Conservation (phyloP, 352 stramenopile species). For the Globisporangium cylindrosporum region DNA sequence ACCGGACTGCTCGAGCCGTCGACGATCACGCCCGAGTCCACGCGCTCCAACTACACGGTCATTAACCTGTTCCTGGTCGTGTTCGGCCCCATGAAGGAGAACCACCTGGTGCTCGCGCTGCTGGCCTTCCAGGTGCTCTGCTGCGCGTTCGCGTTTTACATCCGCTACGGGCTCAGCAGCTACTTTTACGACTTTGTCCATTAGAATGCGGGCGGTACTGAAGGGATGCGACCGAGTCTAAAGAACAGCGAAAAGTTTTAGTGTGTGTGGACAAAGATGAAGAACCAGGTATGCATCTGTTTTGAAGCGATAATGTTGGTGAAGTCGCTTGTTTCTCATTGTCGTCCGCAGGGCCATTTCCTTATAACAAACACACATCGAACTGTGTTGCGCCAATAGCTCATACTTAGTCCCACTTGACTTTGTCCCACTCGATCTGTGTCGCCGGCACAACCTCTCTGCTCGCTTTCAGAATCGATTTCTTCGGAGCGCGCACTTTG, state of each 20-base stretch:
- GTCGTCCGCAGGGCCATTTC: not conserved
- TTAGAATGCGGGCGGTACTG: constrained; percentile 28
- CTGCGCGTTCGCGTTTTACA: constrained; percentile 75
- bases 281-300: too few species aligned
- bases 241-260: not conserved
- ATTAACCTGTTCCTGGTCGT: constrained; percentile 87
- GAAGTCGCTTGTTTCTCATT: too few species aligned
- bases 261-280: not conserved
- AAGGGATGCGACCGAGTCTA: not conserved
- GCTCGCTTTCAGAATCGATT: constrained; percentile 51
- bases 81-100: constrained; percentile 82
- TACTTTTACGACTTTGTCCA: constrained; percentile 89
- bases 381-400: not conserved
- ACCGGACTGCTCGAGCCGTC: constrained; percentile 92
- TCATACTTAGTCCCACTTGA: not conserved
- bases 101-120: constrained; percentile 58
- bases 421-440: constrained; percentile 28
- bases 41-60: constrained; percentile 84
- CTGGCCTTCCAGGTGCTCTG: constrained; percentile 75
- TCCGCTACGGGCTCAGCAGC: constrained; percentile 81
- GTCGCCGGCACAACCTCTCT: constrained; percentile 35
- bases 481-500: constrained; percentile 40
- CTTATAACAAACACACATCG: not conserved
- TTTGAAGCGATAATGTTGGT: too few species aligned
- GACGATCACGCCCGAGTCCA: constrained; percentile 86